Evolutionary conservation across 31 red algal species (phyloP).

Genomic region (Asparagopsis taxiformis): DNA sequence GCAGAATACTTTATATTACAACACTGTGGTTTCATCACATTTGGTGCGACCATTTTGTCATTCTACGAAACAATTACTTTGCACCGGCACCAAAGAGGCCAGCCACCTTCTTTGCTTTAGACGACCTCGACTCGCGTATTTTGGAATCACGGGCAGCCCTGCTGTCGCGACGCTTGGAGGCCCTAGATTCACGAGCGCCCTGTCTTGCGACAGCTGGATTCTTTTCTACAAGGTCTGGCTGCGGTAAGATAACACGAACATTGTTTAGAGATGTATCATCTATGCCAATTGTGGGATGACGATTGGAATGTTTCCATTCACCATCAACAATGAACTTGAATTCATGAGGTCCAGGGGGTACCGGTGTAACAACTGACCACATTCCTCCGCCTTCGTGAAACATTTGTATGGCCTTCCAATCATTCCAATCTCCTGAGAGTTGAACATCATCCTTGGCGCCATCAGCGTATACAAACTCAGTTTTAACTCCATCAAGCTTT

Average conservation of each 20-base stretch:
- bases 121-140: slow-evolving; percentile 45
- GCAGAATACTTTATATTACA: too few relatives aligned
- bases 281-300: slow-evolving; percentile 93
- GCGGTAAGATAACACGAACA: slow-evolving; percentile 76
- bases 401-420: slow-evolving; percentile 95
- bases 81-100: slow-evolving; percentile 42
- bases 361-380: slow-evolving; percentile 93
- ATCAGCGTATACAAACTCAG: slow-evolving; percentile 92
- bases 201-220: slow-evolving; percentile 6
- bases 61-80: too few relatives aligned
- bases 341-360: slow-evolving; percentile 89
- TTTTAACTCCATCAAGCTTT: slow-evolving; percentile 75
- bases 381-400: slow-evolving; percentile 94
- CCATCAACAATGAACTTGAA: slow-evolving; percentile 97
- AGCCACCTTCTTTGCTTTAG: slow-evolving; percentile 53
- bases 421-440: slow-evolving; percentile 93
- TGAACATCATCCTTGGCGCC: slow-evolving; percentile 93
- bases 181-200: slow-evolving; percentile 27
- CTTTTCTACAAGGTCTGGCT: slow-evolving; percentile 66
- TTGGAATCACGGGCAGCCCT: slow-evolving; percentile 49
- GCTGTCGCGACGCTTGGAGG: slow-evolving; percentile 48
- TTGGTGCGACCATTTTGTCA: too few relatives aligned
- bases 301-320: slow-evolving; percentile 89
- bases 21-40: too few relatives aligned
- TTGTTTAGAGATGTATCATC: slow-evolving; percentile 95